Evolutionary conservation across 2,329 filamentous ascomycete genomes (phyloP).

Genomic region (Lachnum nothofagi): DNA sequence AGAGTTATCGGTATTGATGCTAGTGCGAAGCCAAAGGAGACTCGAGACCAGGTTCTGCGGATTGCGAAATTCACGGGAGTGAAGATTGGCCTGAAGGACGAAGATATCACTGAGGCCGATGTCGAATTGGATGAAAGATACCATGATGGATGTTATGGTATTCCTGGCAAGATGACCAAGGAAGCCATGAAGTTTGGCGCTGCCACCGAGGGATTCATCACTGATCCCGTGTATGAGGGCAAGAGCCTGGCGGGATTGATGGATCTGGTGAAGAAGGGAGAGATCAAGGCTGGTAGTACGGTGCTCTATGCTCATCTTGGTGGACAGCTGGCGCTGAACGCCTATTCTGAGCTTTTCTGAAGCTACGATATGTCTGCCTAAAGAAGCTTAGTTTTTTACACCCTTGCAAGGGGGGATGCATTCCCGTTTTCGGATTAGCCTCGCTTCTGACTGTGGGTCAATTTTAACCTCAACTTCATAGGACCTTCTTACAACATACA

Average conservation of each 20-base stretch:
- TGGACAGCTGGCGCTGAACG: constrained; percentile 64
- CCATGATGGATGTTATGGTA: constrained; percentile 63
- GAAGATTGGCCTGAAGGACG: constrained; percentile 56
- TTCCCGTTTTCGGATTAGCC: no score
- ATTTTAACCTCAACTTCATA: no score
- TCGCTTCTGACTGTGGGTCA: no score
- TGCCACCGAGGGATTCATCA: constrained; percentile 65
- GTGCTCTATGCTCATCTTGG: constrained; percentile 68
- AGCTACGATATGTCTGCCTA: no score
- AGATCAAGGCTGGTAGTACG: constrained; percentile 54
- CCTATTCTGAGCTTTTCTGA: constrained; percentile 41
- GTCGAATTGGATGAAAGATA: constrained; percentile 60
- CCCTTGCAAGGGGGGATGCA: no score
- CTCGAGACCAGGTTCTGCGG: constrained; percentile 58
- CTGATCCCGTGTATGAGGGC: constrained; percentile 71
- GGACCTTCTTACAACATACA: no score
- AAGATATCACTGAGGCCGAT: constrained; percentile 57
- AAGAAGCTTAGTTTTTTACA: no score
- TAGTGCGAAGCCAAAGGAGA: constrained; percentile 55
- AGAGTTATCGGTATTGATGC: constrained; percentile 65
- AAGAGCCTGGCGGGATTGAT: constrained; percentile 71
- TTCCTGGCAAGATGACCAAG: constrained; percentile 60
- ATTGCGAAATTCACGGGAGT: constrained; percentile 60
- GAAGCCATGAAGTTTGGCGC: constrained; percentile 66
- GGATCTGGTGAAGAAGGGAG: constrained; percentile 58